These are phyloP conservation scores for Kazachstania taianensis DNA, from an alignment of 805 yeast genomes.

Conservation along the genomic window DNA sequence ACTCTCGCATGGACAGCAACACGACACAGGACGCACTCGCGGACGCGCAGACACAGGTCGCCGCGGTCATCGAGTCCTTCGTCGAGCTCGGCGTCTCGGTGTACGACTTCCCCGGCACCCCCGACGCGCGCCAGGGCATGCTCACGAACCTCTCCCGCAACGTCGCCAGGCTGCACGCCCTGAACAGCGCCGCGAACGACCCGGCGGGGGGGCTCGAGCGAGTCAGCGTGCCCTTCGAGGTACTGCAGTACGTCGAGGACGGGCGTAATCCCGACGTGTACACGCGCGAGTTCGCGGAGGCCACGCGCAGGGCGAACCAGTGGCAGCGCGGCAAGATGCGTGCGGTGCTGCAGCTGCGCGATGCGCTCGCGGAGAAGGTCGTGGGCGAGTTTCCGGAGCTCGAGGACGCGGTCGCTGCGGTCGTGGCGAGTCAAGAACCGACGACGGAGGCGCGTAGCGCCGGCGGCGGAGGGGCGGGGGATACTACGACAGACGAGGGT, in stretches of 20 bases:
- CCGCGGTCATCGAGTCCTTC: slow-evolving; percentile 62
- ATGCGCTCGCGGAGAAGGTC: slow-evolving; percentile 58
- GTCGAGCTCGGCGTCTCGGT: slow-evolving; percentile 85
- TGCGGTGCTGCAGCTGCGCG: slow-evolving; percentile 55
- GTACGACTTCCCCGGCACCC: slow-evolving; percentile 88
- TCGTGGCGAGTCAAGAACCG: no score
- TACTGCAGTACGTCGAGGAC: slow-evolving; percentile 85
- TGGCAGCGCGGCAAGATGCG: slow-evolving; percentile 73
- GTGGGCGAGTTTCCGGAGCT: slow-evolving; percentile 73
- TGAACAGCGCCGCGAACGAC: slow-evolving; percentile 27
- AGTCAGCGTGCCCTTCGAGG: slow-evolving; percentile 64
- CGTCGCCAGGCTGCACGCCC: slow-evolving; percentile 30
- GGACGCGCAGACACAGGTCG: slow-evolving; percentile 28
- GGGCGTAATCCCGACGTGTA: slow-evolving; percentile 96
- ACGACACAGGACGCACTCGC: slow-evolving; percentile 20
- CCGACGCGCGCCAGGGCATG: slow-evolving; percentile 56
- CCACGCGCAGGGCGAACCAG: slow-evolving; percentile 83
- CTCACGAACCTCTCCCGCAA: slow-evolving; percentile 33
- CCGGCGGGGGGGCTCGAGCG: slow-evolving; percentile 28
- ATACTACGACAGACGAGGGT: no score
- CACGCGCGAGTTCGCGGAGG: slow-evolving; percentile 92
- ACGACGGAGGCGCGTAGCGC: no score
- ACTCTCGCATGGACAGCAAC: no score
- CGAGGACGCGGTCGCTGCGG: slow-evolving; percentile 44
- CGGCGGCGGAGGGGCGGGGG: no score